Percentiles rank a stretch among this genome's conserved stretches.
Conservation (phyloP, 1,284 basidiomycete species). For the Cryptococcus sp. region DNA sequence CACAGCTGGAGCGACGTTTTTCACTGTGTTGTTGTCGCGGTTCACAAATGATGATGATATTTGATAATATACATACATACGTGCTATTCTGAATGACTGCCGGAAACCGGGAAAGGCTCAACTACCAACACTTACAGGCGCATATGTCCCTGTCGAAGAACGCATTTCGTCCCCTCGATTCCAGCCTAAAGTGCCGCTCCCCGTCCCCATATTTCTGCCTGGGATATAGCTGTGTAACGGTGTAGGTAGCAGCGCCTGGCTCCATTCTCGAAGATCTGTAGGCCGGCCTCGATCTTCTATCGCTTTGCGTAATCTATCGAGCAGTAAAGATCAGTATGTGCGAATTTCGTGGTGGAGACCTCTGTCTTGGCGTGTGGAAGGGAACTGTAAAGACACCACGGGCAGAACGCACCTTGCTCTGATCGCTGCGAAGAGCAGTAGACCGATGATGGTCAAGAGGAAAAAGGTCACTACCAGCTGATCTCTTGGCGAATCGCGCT, state of each 20-base stretch:
- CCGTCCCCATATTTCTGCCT: neutral
- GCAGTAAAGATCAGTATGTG: neutral
- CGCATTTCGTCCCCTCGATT: constrained; percentile 14
- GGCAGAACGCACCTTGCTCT: constrained; percentile 53
- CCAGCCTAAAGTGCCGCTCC: constrained; percentile 1
- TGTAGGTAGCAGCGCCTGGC: constrained; percentile 32
- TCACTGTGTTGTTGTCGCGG: no score
- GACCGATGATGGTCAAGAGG: constrained; percentile 76
- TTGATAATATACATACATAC: neutral
- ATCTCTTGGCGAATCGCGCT: constrained; percentile 84
- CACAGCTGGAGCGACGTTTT: no score
- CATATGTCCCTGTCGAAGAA: constrained; percentile 13
- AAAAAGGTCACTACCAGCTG: constrained; percentile 88
- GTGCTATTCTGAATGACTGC: no score
- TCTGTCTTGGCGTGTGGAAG: no score
- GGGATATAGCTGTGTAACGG: constrained; percentile 16
- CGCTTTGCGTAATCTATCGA: constrained; percentile 37
- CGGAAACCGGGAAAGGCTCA: neutral
- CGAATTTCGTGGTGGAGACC: no score
- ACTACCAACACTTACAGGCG: constrained; percentile 26
- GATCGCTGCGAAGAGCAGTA: constrained; percentile 78
- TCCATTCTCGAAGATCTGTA: constrained; percentile 45
- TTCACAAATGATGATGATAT: no score
- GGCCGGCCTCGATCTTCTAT: constrained; percentile 44
- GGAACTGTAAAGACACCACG: neutral